phyloP scores from a whole-genome alignment of 192 early-diverging fungal genomes.

The Pilobolus umbonatus region DNA sequence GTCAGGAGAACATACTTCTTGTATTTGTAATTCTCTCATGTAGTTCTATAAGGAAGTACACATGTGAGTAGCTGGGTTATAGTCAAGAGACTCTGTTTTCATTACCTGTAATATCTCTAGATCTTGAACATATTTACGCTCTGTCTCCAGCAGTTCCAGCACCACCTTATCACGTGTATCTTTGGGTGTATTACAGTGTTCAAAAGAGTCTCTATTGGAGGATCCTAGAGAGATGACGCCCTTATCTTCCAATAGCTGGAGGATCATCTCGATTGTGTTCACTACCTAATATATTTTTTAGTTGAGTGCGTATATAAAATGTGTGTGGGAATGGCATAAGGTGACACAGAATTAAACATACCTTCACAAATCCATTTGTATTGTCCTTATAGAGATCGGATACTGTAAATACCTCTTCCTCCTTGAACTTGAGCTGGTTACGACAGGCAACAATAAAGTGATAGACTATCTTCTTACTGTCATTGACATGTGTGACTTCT shows the following conservation, averaged over 20 bases:
- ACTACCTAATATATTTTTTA: slow-evolving; percentile 66
- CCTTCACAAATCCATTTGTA: slow-evolving; percentile 96
- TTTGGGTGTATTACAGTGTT: slow-evolving; percentile 61
- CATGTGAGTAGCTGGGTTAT: background rate
- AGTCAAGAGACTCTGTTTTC: slow-evolving; percentile 1
- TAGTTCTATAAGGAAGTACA: slow-evolving; percentile 44
- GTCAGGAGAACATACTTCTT: slow-evolving; percentile 75
- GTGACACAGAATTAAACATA: slow-evolving; percentile 28
- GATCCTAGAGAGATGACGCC: slow-evolving; percentile 42
- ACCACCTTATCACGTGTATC: slow-evolving; percentile 88
- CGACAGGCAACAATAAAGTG: slow-evolving; percentile 87
- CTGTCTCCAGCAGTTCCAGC: slow-evolving; percentile 88
- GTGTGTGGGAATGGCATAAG: slow-evolving; percentile 17
- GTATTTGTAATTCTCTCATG: slow-evolving; percentile 62
- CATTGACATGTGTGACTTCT: slow-evolving; percentile 51
- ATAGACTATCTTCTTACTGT: slow-evolving; percentile 81
- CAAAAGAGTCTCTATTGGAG: slow-evolving; percentile 38
- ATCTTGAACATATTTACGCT: slow-evolving; percentile 87
- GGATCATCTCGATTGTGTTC: slow-evolving; percentile 73
- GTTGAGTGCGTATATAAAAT: too few relatives aligned
- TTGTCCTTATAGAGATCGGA: slow-evolving; percentile 90
- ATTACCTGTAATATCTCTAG: slow-evolving; percentile 72
- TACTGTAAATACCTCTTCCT: slow-evolving; percentile 79
- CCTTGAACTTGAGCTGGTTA: slow-evolving; percentile 63
- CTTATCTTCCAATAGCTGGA: slow-evolving; percentile 70